Percentiles rank a stretch among this genome's conserved stretches.
phyloP scores from a whole-genome alignment of 1,284 basidiomycete genomes.

The Marasmius oreades region DNA sequence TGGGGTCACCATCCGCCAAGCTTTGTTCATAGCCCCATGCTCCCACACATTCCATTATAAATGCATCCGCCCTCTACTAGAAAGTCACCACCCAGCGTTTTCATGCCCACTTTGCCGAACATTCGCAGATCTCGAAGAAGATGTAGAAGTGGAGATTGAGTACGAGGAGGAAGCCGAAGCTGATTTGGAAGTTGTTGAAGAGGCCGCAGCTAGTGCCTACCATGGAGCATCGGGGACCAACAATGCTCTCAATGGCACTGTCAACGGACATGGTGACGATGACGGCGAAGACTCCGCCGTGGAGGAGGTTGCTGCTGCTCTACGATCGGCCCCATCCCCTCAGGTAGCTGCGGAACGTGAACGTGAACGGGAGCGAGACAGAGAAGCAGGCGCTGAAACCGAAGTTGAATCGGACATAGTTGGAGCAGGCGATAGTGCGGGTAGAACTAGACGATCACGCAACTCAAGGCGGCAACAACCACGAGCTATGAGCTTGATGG shows the following conservation, averaged over 20 bases:
- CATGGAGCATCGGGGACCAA: background rate
- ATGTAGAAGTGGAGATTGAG: conserved; percentile 75
- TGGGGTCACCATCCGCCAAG: conserved; percentile 91
- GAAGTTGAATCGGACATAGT: conserved; percentile 12
- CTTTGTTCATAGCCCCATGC: conserved; percentile 95
- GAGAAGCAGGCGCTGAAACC: conserved; percentile 13
- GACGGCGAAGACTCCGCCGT: conserved; percentile 12
- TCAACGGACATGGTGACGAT: background rate
- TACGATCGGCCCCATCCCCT: conserved; percentile 1
- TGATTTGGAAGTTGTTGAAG: conserved; percentile 15
- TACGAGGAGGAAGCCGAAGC: conserved; percentile 23
- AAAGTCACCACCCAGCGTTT: conserved; percentile 89
- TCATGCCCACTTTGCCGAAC: conserved; percentile 93
- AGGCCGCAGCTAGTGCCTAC: background rate
- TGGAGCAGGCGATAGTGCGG: background rate
- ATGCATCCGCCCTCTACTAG: conserved; percentile 90
- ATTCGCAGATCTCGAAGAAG: conserved; percentile 93
- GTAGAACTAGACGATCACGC: background rate
- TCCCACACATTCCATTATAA: conserved; percentile 99
- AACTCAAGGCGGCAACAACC: background rate
- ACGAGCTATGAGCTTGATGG: conserved; percentile 2
- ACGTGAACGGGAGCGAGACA: conserved; percentile 6
- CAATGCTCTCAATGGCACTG: background rate
- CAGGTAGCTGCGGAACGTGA: conserved; percentile 1
- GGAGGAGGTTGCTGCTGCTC: conserved; percentile 7